These are phyloP conservation scores for Claviceps humidiphila DNA, from an alignment of 2,329 filamentous ascomycete species.

Conservation along the genomic window DNA sequence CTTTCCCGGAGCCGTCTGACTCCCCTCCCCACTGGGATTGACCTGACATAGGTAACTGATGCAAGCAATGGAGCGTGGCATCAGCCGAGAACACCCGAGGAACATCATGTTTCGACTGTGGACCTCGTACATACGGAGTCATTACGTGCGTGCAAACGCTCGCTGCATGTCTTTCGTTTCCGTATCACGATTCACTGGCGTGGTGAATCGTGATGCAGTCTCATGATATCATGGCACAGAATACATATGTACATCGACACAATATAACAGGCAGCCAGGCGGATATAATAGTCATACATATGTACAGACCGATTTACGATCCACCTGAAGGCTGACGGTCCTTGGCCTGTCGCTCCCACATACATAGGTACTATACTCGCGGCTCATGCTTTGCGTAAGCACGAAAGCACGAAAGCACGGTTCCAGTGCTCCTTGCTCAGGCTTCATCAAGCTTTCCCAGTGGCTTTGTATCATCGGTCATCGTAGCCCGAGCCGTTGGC, in stretches of 20 bases:
- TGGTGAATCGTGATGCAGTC: background rate
- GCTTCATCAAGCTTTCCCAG: background rate
- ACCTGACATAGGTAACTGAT: background rate
- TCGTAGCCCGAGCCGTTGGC: background rate
- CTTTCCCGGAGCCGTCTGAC: background rate
- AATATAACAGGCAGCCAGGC: background rate
- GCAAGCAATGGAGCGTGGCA: background rate
- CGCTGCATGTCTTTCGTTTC: background rate
- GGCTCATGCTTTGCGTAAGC: background rate
- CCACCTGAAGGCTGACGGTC: background rate
- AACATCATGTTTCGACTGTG: background rate
- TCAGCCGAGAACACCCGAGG: background rate
- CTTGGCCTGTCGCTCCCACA: background rate
- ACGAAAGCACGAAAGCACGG: background rate
- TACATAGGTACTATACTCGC: background rate
- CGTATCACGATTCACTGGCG: background rate
- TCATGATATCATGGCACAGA: slow-evolving; percentile 22
- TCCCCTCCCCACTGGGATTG: background rate
- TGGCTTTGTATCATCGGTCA: background rate
- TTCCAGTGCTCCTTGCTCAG: background rate
- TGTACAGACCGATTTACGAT: background rate
- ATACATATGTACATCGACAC: background rate
- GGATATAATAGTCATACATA: background rate
- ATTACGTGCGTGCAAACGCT: background rate
- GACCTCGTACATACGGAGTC: background rate